These are phyloP conservation scores for Kalmusia sp. DNA, from an alignment of 2,329 filamentous ascomycete species.

Conservation along the genomic window DNA sequence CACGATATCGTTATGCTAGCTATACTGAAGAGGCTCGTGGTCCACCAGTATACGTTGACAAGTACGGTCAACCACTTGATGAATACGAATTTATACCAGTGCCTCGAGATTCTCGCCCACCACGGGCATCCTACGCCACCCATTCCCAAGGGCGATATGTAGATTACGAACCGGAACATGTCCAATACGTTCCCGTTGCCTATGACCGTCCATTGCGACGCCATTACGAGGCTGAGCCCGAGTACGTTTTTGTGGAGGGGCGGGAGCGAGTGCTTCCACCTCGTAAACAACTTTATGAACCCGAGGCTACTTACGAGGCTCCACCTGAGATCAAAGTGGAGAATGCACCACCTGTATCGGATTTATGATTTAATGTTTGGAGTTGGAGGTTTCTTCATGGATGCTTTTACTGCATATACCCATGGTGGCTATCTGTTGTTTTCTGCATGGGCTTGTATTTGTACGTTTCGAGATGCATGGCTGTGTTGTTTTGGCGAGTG, in stretches of 20 bases:
- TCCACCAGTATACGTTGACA: constrained; percentile 39
- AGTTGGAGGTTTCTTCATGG: not conserved
- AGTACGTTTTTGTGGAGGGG: constrained; percentile 43
- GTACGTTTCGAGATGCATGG: not conserved
- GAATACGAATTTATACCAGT: constrained; percentile 43
- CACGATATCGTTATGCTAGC: constrained; percentile 35
- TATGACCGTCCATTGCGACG: constrained; percentile 37
- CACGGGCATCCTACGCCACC: constrained; percentile 24
- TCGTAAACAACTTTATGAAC: constrained; percentile 29
- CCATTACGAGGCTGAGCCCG: constrained; percentile 30
- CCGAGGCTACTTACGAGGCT: constrained; percentile 31
- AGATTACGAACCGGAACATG: constrained; percentile 32
- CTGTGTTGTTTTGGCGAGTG: no score
- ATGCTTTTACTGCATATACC: constrained; percentile 10
- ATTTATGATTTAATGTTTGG: constrained; percentile 12
- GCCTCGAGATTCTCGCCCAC: constrained; percentile 30
- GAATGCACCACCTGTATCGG: constrained; percentile 22
- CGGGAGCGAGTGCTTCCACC: constrained; percentile 28
- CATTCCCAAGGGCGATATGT: constrained; percentile 31
- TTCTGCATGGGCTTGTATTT: not conserved
- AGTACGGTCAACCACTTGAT: constrained; percentile 36
- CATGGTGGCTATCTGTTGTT: constrained; percentile 3
- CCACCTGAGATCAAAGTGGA: constrained; percentile 37
- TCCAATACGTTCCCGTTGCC: constrained; percentile 37
- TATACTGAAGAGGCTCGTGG: constrained; percentile 28